phyloP scores from a whole-genome alignment of 139 green algal species.

The Tetraselmis chui region DNA sequence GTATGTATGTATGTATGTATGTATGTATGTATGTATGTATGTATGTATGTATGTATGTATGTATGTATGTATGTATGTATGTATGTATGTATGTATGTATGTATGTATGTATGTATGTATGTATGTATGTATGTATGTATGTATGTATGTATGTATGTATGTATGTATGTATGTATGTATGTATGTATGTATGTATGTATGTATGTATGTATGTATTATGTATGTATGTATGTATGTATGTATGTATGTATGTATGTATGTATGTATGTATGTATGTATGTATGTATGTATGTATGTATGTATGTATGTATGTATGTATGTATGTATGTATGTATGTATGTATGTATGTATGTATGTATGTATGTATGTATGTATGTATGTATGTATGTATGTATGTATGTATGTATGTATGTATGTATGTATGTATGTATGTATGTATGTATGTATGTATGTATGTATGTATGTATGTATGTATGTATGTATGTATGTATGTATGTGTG shows the following conservation, averaged over 20 bases:
- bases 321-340: conserved; percentile 10
- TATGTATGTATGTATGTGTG: background rate
- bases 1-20: too few relatives aligned
- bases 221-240: conserved; percentile 18
- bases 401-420: background rate
- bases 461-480: background rate
- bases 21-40: too few relatives aligned
- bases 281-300: conserved; percentile 10
- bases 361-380: background rate
- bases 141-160: too few relatives aligned
- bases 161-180: too few relatives aligned
- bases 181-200: too few relatives aligned
- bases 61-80: too few relatives aligned
- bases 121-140: too few relatives aligned
- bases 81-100: too few relatives aligned
- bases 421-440: background rate
- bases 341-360: conserved; percentile 9
- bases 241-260: conserved; percentile 15
- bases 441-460: background rate
- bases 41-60: too few relatives aligned
- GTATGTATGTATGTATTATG: too few relatives aligned
- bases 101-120: too few relatives aligned
- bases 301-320: conserved; percentile 5
- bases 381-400: background rate
- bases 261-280: conserved; percentile 6